phyloP scores from a whole-genome alignment of 2,329 filamentous ascomycete species.

The Trichoderma sp. region DNA sequence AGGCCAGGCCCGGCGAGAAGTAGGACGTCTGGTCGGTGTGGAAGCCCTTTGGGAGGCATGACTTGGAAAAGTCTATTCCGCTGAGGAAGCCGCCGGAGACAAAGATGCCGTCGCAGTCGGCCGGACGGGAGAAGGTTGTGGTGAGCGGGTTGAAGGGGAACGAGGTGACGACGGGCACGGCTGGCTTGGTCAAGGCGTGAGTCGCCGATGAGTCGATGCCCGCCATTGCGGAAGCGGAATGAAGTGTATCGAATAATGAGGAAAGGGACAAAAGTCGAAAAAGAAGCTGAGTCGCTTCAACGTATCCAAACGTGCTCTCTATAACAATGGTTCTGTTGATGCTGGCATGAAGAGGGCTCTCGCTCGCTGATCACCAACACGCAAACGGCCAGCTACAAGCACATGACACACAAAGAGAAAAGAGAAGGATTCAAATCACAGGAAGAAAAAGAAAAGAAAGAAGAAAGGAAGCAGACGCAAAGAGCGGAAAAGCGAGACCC shows the following conservation, averaged over 20 bases:
- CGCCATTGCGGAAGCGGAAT: neutral
- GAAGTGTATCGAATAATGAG: neutral
- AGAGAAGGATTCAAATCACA: neutral
- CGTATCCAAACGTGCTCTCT: neutral
- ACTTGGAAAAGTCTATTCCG: conserved; percentile 36
- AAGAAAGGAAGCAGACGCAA: neutral
- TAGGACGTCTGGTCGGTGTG: conserved; percentile 32
- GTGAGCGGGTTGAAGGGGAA: conserved; percentile 33
- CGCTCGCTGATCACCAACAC: neutral
- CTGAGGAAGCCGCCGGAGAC: conserved; percentile 28
- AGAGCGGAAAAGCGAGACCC: neutral
- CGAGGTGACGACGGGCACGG: conserved; percentile 28
- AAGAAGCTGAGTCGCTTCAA: neutral
- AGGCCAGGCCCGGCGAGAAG: conserved; percentile 39
- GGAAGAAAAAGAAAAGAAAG: neutral
- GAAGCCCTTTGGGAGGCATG: conserved; percentile 37
- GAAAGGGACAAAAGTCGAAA: neutral
- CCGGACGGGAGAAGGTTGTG: conserved; percentile 32
- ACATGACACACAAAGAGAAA: neutral
- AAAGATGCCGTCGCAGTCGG: conserved; percentile 31
- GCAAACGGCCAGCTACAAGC: neutral
- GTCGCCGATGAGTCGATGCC: conserved; percentile 9
- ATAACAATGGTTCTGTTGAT: neutral
- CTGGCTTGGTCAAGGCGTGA: conserved; percentile 9
- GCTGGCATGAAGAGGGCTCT: neutral